Evolutionary conservation across 176 grass and related monocot species (phyloP).

Genomic region (Paspalum vaginatum): DNA sequence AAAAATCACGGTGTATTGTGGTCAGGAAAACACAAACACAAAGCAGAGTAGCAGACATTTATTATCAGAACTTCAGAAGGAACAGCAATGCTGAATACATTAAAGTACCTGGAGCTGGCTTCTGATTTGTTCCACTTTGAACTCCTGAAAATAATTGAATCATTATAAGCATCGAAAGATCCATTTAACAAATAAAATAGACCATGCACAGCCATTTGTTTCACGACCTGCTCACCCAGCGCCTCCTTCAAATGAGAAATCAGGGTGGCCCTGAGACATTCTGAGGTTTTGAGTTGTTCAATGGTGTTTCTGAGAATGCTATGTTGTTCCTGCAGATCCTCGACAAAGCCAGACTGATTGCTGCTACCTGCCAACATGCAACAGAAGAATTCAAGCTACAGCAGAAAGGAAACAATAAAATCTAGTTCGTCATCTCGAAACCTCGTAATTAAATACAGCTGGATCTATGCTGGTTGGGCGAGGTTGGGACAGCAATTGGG

Average conservation of each 20-base stretch:
- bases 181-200: slow-evolving; percentile 25
- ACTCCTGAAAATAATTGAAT: slow-evolving; percentile 60
- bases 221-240: slow-evolving; percentile 75
- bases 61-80: background rate
- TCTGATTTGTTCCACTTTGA: slow-evolving; percentile 61
- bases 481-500: background rate
- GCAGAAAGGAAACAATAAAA: slow-evolving; percentile 33
- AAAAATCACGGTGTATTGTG: background rate
- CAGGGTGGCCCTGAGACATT: slow-evolving; percentile 60
- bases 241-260: slow-evolving; percentile 73
- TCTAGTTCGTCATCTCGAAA: background rate
- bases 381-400: slow-evolving; percentile 34
- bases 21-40: slow-evolving; percentile 11
- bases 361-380: slow-evolving; percentile 51
- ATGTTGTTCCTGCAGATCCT: slow-evolving; percentile 65
- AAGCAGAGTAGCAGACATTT: slow-evolving; percentile 6
- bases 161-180: slow-evolving; percentile 26
- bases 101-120: slow-evolving; percentile 72
- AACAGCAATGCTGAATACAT: slow-evolving; percentile 13
- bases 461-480: slow-evolving; percentile 12
- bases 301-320: slow-evolving; percentile 65
- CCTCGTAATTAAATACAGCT: slow-evolving; percentile 31
- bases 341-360: slow-evolving; percentile 47
- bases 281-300: slow-evolving; percentile 67
- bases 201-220: slow-evolving; percentile 4